phyloP scores from a whole-genome alignment of 805 yeast species.

The Starmera pachycereana region DNA sequence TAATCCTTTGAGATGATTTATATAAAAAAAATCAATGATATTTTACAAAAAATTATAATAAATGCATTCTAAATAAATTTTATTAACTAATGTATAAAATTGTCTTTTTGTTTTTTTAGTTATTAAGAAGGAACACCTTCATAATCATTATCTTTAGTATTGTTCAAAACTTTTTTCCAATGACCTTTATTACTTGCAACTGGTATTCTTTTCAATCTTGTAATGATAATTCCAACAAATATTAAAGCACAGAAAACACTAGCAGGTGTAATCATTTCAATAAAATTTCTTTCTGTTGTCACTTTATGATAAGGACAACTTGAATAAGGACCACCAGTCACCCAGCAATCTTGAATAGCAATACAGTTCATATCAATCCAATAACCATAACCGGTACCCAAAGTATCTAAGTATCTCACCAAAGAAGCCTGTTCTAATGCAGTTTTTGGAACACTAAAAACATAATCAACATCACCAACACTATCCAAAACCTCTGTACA shows the following conservation, averaged over 20 bases:
- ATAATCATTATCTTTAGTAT: constrained; percentile 50
- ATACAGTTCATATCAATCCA: constrained; percentile 85
- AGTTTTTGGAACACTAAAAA: constrained; percentile 38
- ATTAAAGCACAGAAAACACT: constrained; percentile 45
- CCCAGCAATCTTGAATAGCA: constrained; percentile 71
- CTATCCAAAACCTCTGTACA: constrained; percentile 20
- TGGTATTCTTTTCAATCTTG: constrained; percentile 55
- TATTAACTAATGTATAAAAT: background rate
- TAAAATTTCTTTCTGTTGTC: constrained; percentile 44
- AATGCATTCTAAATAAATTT: background rate
- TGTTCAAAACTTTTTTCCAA: constrained; percentile 49
- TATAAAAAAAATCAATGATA: background rate
- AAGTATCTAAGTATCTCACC: constrained; percentile 7
- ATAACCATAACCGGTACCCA: constrained; percentile 25
- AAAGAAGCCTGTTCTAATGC: constrained; percentile 34
- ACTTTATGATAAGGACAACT: constrained; percentile 66
- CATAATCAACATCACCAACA: constrained; percentile 11
- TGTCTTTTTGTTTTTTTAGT: background rate
- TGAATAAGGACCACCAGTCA: constrained; percentile 69
- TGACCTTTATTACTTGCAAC: constrained; percentile 59
- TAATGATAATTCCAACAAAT: constrained; percentile 37
- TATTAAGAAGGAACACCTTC: constrained; percentile 78
- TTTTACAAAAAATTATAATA: background rate
- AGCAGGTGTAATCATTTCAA: constrained; percentile 59
- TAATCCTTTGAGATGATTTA: constrained; percentile 17